A percentile compares a stretch with the other conserved stretches of the same genome.
phyloP scores from a whole-genome alignment of 2,329 filamentous ascomycete genomes.

The Hypoxylon sp. region DNA sequence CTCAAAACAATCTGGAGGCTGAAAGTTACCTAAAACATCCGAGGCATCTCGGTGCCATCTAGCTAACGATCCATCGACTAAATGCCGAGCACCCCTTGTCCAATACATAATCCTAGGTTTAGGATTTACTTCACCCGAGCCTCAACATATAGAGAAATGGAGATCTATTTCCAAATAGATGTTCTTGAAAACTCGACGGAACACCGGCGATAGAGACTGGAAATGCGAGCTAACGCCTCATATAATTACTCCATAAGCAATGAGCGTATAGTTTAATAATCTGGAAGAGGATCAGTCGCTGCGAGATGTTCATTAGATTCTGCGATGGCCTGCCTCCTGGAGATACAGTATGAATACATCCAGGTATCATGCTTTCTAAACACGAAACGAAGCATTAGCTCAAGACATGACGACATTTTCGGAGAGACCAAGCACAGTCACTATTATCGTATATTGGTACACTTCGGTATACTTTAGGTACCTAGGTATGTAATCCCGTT shows the following conservation, averaged over 20 bases:
- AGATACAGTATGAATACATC: not conserved
- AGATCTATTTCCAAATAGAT: not conserved
- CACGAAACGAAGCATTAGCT: not conserved
- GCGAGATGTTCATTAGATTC: not conserved
- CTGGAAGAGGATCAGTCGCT: not conserved
- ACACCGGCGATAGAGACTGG: slow-evolving; percentile 1
- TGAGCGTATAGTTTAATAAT: not conserved
- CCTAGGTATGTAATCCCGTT: not conserved
- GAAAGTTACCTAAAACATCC: not conserved
- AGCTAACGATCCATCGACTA: slow-evolving; percentile 16
- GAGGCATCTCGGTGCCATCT: slow-evolving; percentile 1
- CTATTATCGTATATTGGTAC: not conserved
- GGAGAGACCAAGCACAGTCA: not conserved
- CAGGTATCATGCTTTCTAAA: not conserved
- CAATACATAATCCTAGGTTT: slow-evolving; percentile 8
- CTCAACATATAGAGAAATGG: not conserved
- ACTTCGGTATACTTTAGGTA: too few relatives aligned
- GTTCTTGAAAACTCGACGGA: slow-evolving; percentile 1
- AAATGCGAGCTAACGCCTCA: slow-evolving; percentile 11
- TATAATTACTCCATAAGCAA: not conserved
- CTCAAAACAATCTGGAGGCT: not conserved
- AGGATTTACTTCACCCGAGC: not conserved
- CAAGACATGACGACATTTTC: not conserved
- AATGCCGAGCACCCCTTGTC: slow-evolving; percentile 20
- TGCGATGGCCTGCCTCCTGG: not conserved